Base-by-base conservation (phyloP, 306 rosid species). In the Fragaria vesca region DNA sequence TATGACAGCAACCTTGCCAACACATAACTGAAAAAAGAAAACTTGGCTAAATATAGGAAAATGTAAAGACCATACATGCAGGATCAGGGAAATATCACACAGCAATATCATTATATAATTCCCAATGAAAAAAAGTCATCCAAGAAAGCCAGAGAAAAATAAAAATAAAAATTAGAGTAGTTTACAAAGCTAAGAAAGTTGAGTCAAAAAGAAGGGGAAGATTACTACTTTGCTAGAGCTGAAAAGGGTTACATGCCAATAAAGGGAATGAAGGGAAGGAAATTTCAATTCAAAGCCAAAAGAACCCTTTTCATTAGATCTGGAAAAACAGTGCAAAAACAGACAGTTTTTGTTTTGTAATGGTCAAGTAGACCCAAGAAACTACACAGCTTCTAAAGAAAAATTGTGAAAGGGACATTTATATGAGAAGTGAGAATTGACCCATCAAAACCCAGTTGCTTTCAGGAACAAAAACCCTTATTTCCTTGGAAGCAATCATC, bases 131-230 rank as follows among this genome's bases (percentile, higher is more conserved):
- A 36, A 36, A 26, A 7, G 11, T 8, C 42, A 30, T 12, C 40
- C 42, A 38, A 24, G n/a, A 13, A 63, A 32, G 8, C 66, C 66
- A 61, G 17, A 66, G 1, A 34, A 2, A 2, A 65, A 9, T 28
- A 24, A 55, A 58, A 60, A 60, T 12, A 60, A 28, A 16, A 6
- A 13, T 2, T 17, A 3, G 12, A 16, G 36, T 34, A 65, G 69
- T 32, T 32, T 17, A 65, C 50, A 74, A 79, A 77, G 76, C 63
- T 40, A 81, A 65, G 80, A 89, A 77, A 83, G 90, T 54, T 65
- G 17, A 89, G 96, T 92, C 90, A 93, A 90, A 90, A 76, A 76
- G 83, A 46, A 58, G 43, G 75, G 82, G 88, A 78, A 83, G 71
- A 75, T 82, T 48, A 34, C 69, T 65, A 16, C 69, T 32, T 65